Evolutionary conservation across 495 filamentous ascomycete genomes (phyloP).

Genomic region (Neurospora sp.): DNA sequence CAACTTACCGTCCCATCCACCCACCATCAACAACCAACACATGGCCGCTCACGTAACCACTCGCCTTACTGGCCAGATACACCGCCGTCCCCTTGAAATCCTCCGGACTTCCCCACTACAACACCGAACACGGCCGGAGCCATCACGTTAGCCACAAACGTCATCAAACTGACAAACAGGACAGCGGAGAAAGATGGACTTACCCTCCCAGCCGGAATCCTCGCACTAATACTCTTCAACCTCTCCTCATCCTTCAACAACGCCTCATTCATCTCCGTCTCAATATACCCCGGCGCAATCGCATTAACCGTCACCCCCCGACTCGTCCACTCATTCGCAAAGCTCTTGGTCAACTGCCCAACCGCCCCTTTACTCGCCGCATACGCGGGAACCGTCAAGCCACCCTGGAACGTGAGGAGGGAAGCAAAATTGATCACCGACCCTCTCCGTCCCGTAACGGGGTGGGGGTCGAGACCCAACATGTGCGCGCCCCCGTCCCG

Average conservation of each 20-base stretch:
- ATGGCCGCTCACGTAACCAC: conserved; percentile 74
- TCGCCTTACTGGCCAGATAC: conserved; percentile 65
- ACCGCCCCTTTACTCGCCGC: conserved; percentile 84
- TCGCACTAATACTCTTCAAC: conserved; percentile 60
- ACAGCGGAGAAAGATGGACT: neutral
- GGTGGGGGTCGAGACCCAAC: conserved; percentile 46
- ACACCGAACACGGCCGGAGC: neutral
- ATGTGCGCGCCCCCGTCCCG: conserved; percentile 83
- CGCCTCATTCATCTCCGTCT: conserved; percentile 86
- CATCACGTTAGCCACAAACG: neutral
- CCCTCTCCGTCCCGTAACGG: conserved; percentile 50
- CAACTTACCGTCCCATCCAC: conserved; percentile 74
- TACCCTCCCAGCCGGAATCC: conserved; percentile 70
- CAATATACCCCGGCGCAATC: conserved; percentile 73
- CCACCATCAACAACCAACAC: conserved; percentile 79
- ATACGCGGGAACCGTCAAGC: conserved; percentile 84
- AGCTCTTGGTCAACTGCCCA: conserved; percentile 75
- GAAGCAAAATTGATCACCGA: conserved; percentile 81
- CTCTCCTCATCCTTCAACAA: conserved; percentile 62
- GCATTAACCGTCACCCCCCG: conserved; percentile 67
- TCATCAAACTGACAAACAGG: too few species aligned
- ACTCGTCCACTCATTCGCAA: conserved; percentile 77
- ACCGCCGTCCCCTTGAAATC: conserved; percentile 84
- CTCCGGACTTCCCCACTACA: conserved; percentile 67
- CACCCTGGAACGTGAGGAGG: conserved; percentile 83